A percentile compares a stretch with the other conserved stretches of the same genome.
Evolutionary conservation across 306 rosid genomes (phyloP).

Genomic region (Vigna unguiculata): DNA sequence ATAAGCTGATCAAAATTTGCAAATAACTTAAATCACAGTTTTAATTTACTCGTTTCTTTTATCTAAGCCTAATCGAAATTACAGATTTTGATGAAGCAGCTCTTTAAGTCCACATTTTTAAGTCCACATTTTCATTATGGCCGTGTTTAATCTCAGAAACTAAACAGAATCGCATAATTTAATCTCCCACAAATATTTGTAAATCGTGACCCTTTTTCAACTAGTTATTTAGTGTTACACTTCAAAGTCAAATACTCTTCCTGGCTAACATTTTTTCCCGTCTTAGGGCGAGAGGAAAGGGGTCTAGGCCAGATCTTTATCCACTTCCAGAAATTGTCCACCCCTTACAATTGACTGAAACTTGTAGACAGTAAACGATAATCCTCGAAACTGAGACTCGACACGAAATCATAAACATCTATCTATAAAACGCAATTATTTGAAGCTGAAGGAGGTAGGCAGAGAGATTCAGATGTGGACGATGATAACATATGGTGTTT

Average conservation of each 20-base stretch:
- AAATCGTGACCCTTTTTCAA: not conserved
- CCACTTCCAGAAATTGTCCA: not conserved
- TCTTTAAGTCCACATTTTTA: not conserved
- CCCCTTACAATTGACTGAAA: not conserved
- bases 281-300: not conserved
- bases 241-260: not conserved
- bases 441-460: slow-evolving; percentile 12
- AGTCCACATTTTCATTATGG: not conserved
- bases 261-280: not conserved
- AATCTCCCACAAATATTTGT: not conserved
- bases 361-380: not conserved
- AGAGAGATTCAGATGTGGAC: slow-evolving; percentile 28
- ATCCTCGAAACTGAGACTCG: not conserved
- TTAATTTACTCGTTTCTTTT: not conserved
- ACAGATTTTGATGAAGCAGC: not conserved
- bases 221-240: not conserved
- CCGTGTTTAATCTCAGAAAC: no score
- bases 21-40: not conserved
- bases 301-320: not conserved
- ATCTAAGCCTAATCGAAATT: not conserved
- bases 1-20: not conserved
- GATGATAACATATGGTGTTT: not conserved
- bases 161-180: not conserved
- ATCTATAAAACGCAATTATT: not conserved
- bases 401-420: not conserved